Conservation (phyloP, 495 filamentous ascomycete genomes). For the Aspergillus incahuasiensis region DNA sequence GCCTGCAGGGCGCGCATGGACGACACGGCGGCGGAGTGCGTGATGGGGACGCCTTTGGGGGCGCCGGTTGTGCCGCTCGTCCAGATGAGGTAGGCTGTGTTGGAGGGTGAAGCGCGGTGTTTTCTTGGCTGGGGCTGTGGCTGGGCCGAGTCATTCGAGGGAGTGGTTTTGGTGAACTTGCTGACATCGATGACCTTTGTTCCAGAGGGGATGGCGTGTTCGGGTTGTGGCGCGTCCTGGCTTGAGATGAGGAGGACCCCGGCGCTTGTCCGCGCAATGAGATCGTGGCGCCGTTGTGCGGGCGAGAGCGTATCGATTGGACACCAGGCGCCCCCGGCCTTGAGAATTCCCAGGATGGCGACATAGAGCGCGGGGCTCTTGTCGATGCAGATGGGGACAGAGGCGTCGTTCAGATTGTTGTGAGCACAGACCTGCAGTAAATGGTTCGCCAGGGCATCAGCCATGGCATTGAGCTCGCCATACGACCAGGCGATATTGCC, state of each 20-base stretch:
- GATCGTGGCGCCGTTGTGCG: slow-evolving; percentile 30
- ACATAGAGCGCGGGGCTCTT: slow-evolving; percentile 76
- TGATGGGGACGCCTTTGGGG: slow-evolving; percentile 56
- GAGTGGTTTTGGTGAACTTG: slow-evolving; percentile 1
- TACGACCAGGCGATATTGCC: slow-evolving; percentile 28
- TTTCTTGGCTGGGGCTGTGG: not conserved
- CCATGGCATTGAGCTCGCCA: slow-evolving; percentile 25
- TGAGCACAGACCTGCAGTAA: slow-evolving; percentile 19
- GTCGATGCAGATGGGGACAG: slow-evolving; percentile 75
- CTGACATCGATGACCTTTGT: slow-evolving; percentile 23
- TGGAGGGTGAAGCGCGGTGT: slow-evolving; percentile 20
- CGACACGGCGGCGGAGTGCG: slow-evolving; percentile 33
- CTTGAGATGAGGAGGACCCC: slow-evolving; percentile 24
- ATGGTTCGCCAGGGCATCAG: slow-evolving; percentile 23
- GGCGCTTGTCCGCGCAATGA: slow-evolving; percentile 27
- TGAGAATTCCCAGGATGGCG: slow-evolving; percentile 73
- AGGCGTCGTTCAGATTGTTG: slow-evolving; percentile 26
- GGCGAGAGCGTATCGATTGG: slow-evolving; percentile 36
- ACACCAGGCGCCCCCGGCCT: slow-evolving; percentile 48
- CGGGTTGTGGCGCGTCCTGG: slow-evolving; percentile 17
- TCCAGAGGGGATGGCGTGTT: slow-evolving; percentile 25
- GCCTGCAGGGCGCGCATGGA: slow-evolving; percentile 30
- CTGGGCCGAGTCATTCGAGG: not conserved
- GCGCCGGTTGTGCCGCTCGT: slow-evolving; percentile 83
- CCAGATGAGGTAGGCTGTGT: slow-evolving; percentile 68